Base-by-base conservation (phyloP, 495 filamentous ascomycete genomes). In the Tuber indicum region DNA sequence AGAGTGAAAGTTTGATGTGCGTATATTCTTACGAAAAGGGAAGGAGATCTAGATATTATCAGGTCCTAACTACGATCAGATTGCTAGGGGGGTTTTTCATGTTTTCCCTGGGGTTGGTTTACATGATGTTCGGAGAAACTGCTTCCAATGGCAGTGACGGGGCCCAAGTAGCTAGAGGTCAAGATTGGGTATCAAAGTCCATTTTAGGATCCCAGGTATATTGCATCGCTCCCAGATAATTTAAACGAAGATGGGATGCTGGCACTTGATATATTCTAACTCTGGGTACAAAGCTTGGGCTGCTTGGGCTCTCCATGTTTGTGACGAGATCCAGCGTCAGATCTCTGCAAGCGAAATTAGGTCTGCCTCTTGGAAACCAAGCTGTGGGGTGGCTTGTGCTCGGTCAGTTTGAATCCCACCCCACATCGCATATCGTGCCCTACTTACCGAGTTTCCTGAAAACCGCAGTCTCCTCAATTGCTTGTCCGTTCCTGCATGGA, bases 291-390 rank as follows among this genome's bases (percentile, higher is more conserved):
- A 79, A 88, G 81, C 82, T 94, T 75, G 96, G 96, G n/a, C 88
- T 98, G 76, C 89, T 97, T 73, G 83, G 92, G 41, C 89, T 98
- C 73, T 88, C 96, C 58, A 92, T 96, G 87, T 79, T 94, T 72
- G 91, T 98, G 42, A 99, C 96, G 62, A 88, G 89, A 66, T 95
- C 92, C 12, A 97, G 93, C 81, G 88, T 91, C 26, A 84, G 90
- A 71, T 95, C 93, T 26, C 83, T 99, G 46, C 93, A 98, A 84
- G 91, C 93, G 46, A 96, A 93, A 81, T 86, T 89, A 75, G 96
- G 96, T 17, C 87, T 99, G n/a, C 94, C 95, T 9, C 85, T 91
- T 7, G 96, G 96, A 47, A 97, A 97, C 81, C 93, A 97, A 84
- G 86, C 92, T 42, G 88, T 96, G 70, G 96, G 93, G 39, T 98